phyloP scores from a whole-genome alignment of 495 filamentous ascomycete species.

The Neurospora hispaniola region DNA sequence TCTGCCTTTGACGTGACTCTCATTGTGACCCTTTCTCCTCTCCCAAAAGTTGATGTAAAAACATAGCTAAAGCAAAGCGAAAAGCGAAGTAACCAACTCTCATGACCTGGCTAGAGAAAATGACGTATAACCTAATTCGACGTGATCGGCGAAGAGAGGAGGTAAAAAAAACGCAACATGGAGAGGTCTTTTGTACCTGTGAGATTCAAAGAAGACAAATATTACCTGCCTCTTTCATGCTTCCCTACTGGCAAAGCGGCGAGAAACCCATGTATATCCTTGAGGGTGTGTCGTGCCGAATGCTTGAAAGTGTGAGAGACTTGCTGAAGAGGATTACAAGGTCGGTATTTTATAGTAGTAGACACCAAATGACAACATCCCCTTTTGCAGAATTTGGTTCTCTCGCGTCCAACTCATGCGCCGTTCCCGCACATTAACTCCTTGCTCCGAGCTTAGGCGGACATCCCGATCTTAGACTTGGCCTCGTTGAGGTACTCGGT shows the following conservation, averaged over 20 bases:
- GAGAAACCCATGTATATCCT: not conserved
- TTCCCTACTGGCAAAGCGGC: not conserved
- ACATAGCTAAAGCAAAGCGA: not conserved
- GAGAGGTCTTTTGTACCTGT: not conserved
- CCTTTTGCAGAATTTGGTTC: not conserved
- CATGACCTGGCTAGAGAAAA: not conserved
- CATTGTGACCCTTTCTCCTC: not conserved
- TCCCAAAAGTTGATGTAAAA: not conserved
- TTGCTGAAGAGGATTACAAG: not conserved
- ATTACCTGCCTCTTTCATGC: not conserved
- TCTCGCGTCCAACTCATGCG: not conserved
- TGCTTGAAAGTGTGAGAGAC: not conserved
- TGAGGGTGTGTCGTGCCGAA: not conserved
- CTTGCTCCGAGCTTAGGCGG: slow-evolving; percentile 12
- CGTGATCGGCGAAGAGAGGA: not conserved
- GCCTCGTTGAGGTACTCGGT: slow-evolving; percentile 33
- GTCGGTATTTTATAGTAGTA: not conserved
- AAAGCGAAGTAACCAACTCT: not conserved
- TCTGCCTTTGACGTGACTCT: not conserved
- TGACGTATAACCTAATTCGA: not conserved
- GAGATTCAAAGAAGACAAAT: not conserved
- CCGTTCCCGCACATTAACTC: not conserved
- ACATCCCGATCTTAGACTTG: slow-evolving; percentile 36
- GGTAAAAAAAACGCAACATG: not conserved
- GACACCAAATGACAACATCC: not conserved